Evolutionary conservation across 73 alveolate genomes (phyloP).

Genomic region (Symbiodinium pilosum): DNA sequence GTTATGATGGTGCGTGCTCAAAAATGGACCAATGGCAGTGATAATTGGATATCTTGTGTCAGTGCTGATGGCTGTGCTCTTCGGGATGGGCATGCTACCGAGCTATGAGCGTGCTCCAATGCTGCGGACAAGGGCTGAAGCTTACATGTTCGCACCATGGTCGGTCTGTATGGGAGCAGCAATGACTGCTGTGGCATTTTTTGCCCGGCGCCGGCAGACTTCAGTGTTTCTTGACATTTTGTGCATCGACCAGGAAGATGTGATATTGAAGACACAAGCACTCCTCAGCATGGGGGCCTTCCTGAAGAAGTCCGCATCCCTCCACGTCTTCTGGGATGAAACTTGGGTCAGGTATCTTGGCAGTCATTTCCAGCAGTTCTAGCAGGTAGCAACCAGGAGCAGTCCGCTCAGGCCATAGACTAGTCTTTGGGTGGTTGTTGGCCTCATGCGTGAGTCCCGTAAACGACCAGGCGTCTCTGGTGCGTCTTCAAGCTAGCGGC

Average conservation of each 20-base stretch:
- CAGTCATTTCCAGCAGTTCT: neutral
- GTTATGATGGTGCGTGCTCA: no score
- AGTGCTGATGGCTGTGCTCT: neutral
- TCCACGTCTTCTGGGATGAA: neutral
- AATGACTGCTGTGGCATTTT: neutral
- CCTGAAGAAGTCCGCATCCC: neutral
- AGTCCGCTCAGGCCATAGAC: neutral
- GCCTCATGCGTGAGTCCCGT: no score
- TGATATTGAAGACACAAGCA: neutral
- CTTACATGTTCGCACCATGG: neutral
- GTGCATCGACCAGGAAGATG: neutral
- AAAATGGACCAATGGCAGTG: neutral
- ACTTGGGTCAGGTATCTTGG: neutral
- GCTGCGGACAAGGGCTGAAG: no score
- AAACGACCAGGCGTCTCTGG: no score
- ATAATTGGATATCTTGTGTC: neutral
- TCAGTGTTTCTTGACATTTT: neutral
- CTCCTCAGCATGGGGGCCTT: constrained; percentile 1
- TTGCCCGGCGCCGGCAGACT: neutral
- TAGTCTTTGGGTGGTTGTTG: neutral
- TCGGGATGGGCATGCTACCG: neutral
- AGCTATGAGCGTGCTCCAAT: neutral
- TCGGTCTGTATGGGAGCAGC: neutral
- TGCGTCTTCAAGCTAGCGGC: neutral
- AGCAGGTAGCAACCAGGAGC: neutral